phyloP scores from a whole-genome alignment of 2,329 filamentous ascomycete species.

The Colletotrichum coccodes region DNA sequence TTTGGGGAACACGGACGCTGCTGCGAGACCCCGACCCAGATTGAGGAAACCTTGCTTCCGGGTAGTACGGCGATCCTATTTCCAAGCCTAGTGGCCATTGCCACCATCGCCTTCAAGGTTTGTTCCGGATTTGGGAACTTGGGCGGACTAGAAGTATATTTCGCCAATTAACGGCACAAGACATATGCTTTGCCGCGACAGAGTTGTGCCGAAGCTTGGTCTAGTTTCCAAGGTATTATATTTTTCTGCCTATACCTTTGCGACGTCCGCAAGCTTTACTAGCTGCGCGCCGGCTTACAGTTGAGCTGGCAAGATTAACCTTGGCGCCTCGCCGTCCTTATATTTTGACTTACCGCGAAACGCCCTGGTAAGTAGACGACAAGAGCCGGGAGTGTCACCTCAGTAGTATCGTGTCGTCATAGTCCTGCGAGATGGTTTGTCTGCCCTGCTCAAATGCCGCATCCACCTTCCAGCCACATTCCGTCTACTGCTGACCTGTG shows the following conservation, averaged over 20 bases:
- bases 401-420: neutral
- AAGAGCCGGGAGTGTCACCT: neutral
- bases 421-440: neutral
- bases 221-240: neutral
- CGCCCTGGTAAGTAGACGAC: no score
- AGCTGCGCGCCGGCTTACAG: neutral
- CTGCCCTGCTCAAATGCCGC: neutral
- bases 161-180: neutral
- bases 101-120: neutral
- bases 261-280: neutral
- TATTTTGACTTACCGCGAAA: neutral
- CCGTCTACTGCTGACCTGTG: neutral
- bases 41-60: neutral
- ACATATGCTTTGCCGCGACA: neutral
- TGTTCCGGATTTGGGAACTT: neutral
- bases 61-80: no score
- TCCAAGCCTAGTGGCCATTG: neutral
- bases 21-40: neutral
- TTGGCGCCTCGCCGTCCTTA: neutral
- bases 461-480: neutral
- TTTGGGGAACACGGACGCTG: slow-evolving; percentile 37
- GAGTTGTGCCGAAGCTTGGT: neutral
- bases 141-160: neutral
- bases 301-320: neutral
- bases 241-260: neutral